Evolutionary conservation across 257 asterid genomes (phyloP).

Genomic region (Jasminum sambac): DNA sequence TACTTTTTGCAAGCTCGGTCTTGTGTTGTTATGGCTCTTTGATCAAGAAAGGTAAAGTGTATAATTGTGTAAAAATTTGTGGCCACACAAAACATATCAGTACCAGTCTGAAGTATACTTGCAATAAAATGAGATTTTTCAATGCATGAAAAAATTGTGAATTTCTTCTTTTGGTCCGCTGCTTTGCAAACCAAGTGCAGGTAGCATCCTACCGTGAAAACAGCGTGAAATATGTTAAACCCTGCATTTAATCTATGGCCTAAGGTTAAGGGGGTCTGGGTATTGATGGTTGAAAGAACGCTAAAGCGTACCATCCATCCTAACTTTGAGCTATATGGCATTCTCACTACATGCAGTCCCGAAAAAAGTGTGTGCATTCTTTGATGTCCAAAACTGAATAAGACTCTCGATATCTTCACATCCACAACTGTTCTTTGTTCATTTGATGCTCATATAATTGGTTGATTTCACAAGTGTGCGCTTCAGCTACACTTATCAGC

Average conservation of each 20-base stretch:
- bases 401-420: not conserved
- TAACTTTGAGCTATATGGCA: not conserved
- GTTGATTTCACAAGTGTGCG: not conserved
- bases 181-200: not conserved
- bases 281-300: not conserved
- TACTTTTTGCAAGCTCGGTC: not conserved
- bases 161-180: not conserved
- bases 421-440: not conserved
- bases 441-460: not conserved
- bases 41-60: not conserved
- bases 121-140: not conserved
- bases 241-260: not conserved
- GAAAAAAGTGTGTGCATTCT: not conserved
- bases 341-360: not conserved
- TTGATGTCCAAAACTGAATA: not conserved
- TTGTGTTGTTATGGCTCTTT: not conserved
- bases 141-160: not conserved
- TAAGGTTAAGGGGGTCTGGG: not conserved
- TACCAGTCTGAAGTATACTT: not conserved
- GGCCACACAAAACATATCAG: not conserved
- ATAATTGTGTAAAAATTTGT: not conserved
- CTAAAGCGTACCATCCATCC: not conserved
- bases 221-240: not conserved
- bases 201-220: not conserved
- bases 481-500: slow-evolving; percentile 1